Base-by-base conservation (phyloP, 2,329 filamentous ascomycete species). In the Madurella mycetomatis region DNA sequence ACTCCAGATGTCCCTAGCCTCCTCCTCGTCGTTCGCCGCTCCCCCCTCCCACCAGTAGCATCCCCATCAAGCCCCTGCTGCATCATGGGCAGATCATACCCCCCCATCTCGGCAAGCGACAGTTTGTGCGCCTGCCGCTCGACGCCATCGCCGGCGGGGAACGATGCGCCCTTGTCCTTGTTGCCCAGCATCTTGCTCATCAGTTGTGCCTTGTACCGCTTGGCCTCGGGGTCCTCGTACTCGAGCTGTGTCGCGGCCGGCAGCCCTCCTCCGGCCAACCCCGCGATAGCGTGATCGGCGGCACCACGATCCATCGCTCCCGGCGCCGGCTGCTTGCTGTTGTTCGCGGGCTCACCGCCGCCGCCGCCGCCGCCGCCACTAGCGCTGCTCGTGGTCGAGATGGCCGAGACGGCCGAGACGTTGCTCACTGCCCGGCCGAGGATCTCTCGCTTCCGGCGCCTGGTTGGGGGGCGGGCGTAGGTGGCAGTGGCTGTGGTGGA, bases 381-480 rank as follows among this genome's bases (percentile, higher is more conserved):
- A 51, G 46, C 49, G 49, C 61, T 56, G 50, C 78, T 81, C 5
- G 72, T 70, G 1, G 75, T 75, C 4, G 80, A 84, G 2, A 73
- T 70, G 1, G 75, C 76, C 4, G 80, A 84, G 2, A 73, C 71
- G 1, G 75, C 76, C 2, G 81, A 84, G 2, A 74, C 74, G 62
- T 83, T 84, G 68, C 80, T 83, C 30, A 79, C 68, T 2, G 80
- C 82, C 11, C 82, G 78, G 5, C 82, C 82, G 2, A 85, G 70
- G 53, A 85, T 78, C 51, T 76, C 72, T 11, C 79, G 76, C 49
- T 74, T 71, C 1, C 74, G 70, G 15, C 70, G 48, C 31, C 51
- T 53, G 25, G 25, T 1, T 41, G 47, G 5, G 9, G 43, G 4
- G n/a, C 40, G 16, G 4, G 34, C 54, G 58, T 65, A 58, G 41